Evolutionary conservation across 2,329 filamentous ascomycete genomes (phyloP).

Genomic region (Akanthomyces uredinophilus): DNA sequence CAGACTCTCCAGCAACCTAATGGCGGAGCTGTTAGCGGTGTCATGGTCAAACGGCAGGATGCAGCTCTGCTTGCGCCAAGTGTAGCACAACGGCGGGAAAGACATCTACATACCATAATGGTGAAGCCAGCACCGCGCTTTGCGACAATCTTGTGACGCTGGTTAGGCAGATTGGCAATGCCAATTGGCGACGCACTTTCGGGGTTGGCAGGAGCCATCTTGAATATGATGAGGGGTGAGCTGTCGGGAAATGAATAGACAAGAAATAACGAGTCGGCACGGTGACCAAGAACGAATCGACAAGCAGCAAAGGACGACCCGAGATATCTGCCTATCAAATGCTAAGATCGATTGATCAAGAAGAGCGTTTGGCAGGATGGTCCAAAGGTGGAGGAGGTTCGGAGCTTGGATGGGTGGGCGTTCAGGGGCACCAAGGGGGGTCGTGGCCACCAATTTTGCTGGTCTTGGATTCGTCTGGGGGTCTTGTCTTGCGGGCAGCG

Average conservation of each 20-base stretch:
- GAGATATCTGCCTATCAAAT: slow-evolving; percentile 12
- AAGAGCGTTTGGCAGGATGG: slow-evolving; percentile 14
- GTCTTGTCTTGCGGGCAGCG: slow-evolving; percentile 14
- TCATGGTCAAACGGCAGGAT: neutral
- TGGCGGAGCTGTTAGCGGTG: slow-evolving; percentile 16
- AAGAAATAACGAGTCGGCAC: neutral
- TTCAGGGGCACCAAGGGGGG: slow-evolving; percentile 17
- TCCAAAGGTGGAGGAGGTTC: slow-evolving; percentile 14
- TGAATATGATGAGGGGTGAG: slow-evolving; percentile 22
- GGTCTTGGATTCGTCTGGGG: slow-evolving; percentile 15
- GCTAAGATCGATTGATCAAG: slow-evolving; percentile 15
- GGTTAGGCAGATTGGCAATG: slow-evolving; percentile 70
- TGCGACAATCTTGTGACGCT: slow-evolving; percentile 69
- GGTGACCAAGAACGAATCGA: neutral
- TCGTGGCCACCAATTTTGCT: slow-evolving; percentile 16
- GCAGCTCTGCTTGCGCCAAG: neutral
- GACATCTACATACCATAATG: slow-evolving; percentile 72
- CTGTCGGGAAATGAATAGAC: slow-evolving; percentile 1
- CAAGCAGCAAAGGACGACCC: slow-evolving; percentile 13
- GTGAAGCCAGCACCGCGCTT: slow-evolving; percentile 96
- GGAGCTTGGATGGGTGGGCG: slow-evolving; percentile 13
- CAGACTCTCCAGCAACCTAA: slow-evolving; percentile 95
- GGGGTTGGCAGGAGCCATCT: slow-evolving; percentile 53
- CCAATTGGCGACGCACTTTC: slow-evolving; percentile 65
- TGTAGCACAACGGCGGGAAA: neutral